These are phyloP conservation scores for Rosa multiflora DNA, from an alignment of 306 rosid species.

Conservation along the genomic window DNA sequence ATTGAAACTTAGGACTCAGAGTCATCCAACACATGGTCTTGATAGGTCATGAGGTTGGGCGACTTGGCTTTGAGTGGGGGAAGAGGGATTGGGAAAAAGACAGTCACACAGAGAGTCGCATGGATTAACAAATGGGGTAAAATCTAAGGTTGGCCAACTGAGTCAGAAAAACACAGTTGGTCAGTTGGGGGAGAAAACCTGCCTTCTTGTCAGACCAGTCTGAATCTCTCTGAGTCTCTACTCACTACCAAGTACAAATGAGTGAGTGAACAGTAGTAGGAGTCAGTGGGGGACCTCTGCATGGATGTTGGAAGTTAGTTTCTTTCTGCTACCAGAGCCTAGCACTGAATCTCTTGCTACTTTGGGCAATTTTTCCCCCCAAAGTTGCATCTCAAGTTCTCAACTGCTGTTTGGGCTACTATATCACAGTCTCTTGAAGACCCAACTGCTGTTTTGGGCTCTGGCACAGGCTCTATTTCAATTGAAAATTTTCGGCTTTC, in stretches of 20 bases:
- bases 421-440: not conserved
- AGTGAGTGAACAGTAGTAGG: not conserved
- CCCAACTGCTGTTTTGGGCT: not conserved
- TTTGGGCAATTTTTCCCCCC: not conserved
- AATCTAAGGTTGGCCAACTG: conserved; percentile 3
- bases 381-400: not conserved
- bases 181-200: conserved; percentile 1
- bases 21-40: not conserved
- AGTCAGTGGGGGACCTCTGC: conserved; percentile 12
- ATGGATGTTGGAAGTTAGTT: not conserved
- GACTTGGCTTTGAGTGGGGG: not conserved
- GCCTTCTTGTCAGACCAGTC: not conserved
- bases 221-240: not conserved
- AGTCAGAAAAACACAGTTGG: conserved; percentile 4
- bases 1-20: not conserved
- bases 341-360: not conserved
- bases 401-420: not conserved
- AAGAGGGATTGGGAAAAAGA: not conserved
- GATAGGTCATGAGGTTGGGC: too few species aligned
- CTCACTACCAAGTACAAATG: not conserved
- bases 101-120: conserved; percentile 15
- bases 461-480: not conserved
- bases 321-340: not conserved
- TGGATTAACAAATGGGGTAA: conserved; percentile 6
- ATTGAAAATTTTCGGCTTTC: too few species aligned